Base-by-base conservation (phyloP, 2,329 filamentous ascomycete species). In the Aspergillus alliaceus region DNA sequence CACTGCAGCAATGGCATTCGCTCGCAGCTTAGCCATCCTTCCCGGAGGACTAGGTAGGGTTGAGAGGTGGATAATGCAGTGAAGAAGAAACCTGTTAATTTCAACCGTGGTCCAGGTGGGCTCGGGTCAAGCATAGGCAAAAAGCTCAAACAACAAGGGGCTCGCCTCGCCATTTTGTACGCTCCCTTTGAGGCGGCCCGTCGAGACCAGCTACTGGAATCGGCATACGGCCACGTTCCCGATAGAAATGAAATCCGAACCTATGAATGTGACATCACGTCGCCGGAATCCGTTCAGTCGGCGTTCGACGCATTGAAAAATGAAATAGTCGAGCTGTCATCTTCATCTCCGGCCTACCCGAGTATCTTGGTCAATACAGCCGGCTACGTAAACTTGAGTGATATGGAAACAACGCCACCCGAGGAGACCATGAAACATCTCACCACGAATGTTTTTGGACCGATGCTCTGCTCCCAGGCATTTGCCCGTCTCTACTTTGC, bases 261-360 rank as follows among this genome's bases (percentile, higher is more conserved):
- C 4, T 73, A 75, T 35, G 70, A 73, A 67, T 81, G 79, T 69
- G 80, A 83, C 61, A 77, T 83, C 57, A 80, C 80, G 1, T 76
- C 76, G 1, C 67, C 77, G 15, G 72, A 78, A 6, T 78, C 78
- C 0, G 78, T 86, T 2, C 70, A 75, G 18, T 68, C 72, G 2
- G 78, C 74, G 0, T 80, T 80, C 29, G 63, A 69, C 4, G 61
- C 69, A 0, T 56, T 82, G 12, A 49, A 69, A 3, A 71, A 73
- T 2, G 61, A 69, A 8, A 51, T 63, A 14, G 51, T 65, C 2
- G 29, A 54, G 2, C 60, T 60, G 1, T 32, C 35, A 0, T 57
- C 62, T 7, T 57, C 63, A 2, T 42, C 58, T 3, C 48, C 64
- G 1, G 65, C 66, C 0, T 72, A 75, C 39, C 76, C 76, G 0